Evolutionary conservation across 208 protist species (phyloP), one percentile per base, ranked within the genome.

Genomic region (Trypanosoma theileri): DNA sequence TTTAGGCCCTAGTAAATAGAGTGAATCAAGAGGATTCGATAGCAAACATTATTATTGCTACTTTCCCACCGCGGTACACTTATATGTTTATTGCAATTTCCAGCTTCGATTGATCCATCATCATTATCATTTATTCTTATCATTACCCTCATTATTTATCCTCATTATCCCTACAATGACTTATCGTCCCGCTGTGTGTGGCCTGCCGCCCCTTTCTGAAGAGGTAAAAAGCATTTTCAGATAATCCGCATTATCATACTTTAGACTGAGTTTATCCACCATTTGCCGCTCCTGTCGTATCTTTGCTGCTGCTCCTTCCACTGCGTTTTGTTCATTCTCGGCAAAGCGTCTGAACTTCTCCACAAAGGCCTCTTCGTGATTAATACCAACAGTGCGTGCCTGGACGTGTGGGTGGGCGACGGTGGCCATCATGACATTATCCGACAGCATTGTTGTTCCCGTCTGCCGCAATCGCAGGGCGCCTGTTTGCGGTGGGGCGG

Each of bases 241-340:
- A 51, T 88, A 76, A 41, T 86, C 82, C n/a, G 59, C 69, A 70
- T 93, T 90, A 55, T 88, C 61, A 69, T 94, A 91, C 71, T 90
- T 87, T 0, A 53, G 17, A 42, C 60, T 73, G 53, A 90, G 58
- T 24, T 69, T 75, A 10, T 64, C 71, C 22, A 90, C 61, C 59
- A 82, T 71, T 54, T 69, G 59, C 16, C 77, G 57, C 58, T 52
- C 77, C 60, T 83, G 59, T 2, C 81, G 81, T 59, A 91, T 45
- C 16, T 77, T 71, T 3, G 57, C 79, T 54, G 66, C 59, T 59
- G 79, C 77, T 42, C 17, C 68, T 45, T 94, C 88, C 61, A 80
- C 59, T 22, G 86, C 85, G 26, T n/a, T 26, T 63, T 89, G 58
- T 65, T 91, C 85, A 10, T 80, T 65, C 26, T 82, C 79, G 24